A percentile compares a stretch with the other conserved stretches of the same genome.
Conservation (phyloP, 306 rosid genomes). For the Pyrus betulifolia region DNA sequence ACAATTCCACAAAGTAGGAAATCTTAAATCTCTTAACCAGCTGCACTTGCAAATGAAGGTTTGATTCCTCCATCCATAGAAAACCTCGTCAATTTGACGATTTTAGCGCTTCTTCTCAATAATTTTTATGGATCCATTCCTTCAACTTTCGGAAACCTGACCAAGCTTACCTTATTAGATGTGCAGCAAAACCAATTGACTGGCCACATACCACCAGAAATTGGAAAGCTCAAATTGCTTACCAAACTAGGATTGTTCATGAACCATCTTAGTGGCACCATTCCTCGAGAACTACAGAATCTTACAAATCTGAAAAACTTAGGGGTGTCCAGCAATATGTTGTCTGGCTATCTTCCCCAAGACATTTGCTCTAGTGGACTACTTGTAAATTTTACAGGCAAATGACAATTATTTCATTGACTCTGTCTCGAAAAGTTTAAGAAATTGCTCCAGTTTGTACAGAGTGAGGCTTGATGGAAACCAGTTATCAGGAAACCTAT, state of each 20-base stretch:
- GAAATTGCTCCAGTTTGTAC: constrained; percentile 14
- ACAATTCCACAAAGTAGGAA: neutral
- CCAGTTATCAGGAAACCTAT: constrained; percentile 22
- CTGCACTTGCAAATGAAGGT: neutral
- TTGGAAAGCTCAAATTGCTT: constrained; percentile 7
- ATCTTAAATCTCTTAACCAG: neutral
- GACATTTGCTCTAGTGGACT: neutral
- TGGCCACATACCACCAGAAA: neutral
- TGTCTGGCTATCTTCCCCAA: constrained; percentile 2
- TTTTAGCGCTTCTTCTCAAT: neutral
- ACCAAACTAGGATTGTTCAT: neutral
- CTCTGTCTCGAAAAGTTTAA: neutral
- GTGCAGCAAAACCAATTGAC: neutral
- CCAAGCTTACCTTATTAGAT: neutral
- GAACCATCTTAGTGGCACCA: neutral
- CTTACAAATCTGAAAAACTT: neutral
- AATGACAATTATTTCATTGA: constrained; percentile 1
- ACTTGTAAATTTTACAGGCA: neutral
- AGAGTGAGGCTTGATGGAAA: constrained; percentile 28
- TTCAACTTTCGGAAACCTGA: constrained; percentile 1
- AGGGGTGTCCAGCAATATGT: neutral
- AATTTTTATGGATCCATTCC: constrained; percentile 3
- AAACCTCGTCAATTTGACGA: neutral
- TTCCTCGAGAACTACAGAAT: neutral
- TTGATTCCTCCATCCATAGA: constrained; percentile 10